Percentiles rank a stretch among this genome's conserved stretches.
Conservation (phyloP, 106 monocot species). For the Dioscorea dumetorum region DNA sequence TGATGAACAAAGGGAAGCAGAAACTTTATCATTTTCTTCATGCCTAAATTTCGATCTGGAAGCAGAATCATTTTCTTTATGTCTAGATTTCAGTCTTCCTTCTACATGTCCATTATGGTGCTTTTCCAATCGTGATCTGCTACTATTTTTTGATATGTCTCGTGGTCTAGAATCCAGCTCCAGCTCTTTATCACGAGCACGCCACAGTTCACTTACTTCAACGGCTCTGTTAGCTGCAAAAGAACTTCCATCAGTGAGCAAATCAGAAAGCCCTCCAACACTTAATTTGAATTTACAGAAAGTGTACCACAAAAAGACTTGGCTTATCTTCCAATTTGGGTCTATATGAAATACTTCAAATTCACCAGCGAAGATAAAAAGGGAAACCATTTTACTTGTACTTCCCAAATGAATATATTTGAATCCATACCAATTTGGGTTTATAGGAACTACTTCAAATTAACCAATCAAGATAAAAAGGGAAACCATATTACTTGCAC, state of each 20-base stretch:
- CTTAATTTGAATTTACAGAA: too few species aligned
- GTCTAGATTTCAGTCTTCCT: conserved; percentile 10
- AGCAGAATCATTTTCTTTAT: neutral
- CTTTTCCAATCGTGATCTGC: conserved; percentile 1
- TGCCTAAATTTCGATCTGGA: conserved; percentile 11
- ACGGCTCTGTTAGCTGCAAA: conserved; percentile 71
- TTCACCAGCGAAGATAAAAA: too few species aligned
- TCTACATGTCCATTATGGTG: neutral
- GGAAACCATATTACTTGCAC: too few species aligned
- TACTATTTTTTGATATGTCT: conserved; percentile 13
- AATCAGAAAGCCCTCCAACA: too few species aligned
- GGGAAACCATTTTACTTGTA: too few species aligned
- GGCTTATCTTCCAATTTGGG: too few species aligned
- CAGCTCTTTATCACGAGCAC: conserved; percentile 77
- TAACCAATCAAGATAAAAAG: too few species aligned
- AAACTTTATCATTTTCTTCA: conserved; percentile 5
- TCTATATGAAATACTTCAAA: too few species aligned
- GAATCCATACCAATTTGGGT: too few species aligned
- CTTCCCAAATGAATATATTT: too few species aligned
- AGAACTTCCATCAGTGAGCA: neutral
- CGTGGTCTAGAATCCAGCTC: conserved; percentile 51
- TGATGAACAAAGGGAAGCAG: conserved; percentile 15
- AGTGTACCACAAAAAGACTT: too few species aligned
- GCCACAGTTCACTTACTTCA: conserved; percentile 87
- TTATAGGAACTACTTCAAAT: too few species aligned